A percentile compares a stretch with the other conserved stretches of the same genome.
Evolutionary conservation across 805 yeast genomes (phyloP).

Genomic region (Saccharomycopsis fodiens): DNA sequence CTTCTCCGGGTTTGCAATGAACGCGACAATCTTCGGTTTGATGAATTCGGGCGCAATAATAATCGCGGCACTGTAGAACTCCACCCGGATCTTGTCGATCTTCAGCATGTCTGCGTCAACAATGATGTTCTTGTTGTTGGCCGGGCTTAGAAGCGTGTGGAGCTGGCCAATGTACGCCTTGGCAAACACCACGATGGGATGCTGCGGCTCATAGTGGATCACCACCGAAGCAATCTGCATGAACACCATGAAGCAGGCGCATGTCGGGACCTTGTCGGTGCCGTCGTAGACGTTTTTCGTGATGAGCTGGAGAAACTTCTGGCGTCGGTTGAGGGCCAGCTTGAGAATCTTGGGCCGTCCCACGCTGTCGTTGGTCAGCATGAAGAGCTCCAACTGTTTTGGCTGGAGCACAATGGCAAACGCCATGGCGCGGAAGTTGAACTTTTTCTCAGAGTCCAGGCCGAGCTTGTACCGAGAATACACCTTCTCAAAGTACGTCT

Average conservation of each 20-base stretch:
- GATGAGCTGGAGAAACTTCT: slow-evolving; percentile 12
- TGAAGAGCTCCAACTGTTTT: slow-evolving; percentile 16
- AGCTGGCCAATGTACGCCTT: slow-evolving; percentile 8
- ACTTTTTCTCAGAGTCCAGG: slow-evolving; percentile 12
- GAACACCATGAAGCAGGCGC: slow-evolving; percentile 15
- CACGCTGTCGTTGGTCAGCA: neutral
- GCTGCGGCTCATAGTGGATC: slow-evolving; percentile 15
- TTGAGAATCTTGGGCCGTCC: slow-evolving; percentile 3
- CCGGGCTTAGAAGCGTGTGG: slow-evolving; percentile 14
- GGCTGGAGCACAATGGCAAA: slow-evolving; percentile 14
- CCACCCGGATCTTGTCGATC: slow-evolving; percentile 17
- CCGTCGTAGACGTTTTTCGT: slow-evolving; percentile 10
- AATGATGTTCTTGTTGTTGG: slow-evolving; percentile 6
- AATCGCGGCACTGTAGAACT: slow-evolving; percentile 17
- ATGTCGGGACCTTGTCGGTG: slow-evolving; percentile 16
- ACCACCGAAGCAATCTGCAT: slow-evolving; percentile 16
- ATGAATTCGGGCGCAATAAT: slow-evolving; percentile 17
- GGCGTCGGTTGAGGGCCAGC: slow-evolving; percentile 10
- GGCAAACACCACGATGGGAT: slow-evolving; percentile 14
- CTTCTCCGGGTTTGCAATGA: slow-evolving; percentile 18
- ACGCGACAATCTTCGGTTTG: slow-evolving; percentile 17
- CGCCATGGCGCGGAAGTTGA: slow-evolving; percentile 14
- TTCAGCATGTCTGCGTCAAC: slow-evolving; percentile 12
- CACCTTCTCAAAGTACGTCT: slow-evolving; percentile 17
- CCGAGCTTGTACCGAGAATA: slow-evolving; percentile 9